Base-by-base conservation (phyloP, 768 basidiomycete species). In the Boletus rubroflammeus region DNA sequence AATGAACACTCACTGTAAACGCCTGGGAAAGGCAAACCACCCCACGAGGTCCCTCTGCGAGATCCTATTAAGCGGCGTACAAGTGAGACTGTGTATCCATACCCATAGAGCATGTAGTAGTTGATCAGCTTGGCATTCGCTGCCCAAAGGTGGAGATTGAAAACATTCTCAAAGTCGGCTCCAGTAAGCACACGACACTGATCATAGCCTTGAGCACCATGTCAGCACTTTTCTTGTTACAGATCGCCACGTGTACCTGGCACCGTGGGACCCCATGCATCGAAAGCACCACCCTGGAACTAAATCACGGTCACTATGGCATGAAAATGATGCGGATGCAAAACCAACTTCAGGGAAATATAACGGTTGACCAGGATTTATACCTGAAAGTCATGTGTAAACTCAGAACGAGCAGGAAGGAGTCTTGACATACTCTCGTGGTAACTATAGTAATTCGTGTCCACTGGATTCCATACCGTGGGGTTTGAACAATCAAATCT, bases 41-140 rank as follows among this genome's bases (percentile, higher is more conserved):
- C 91, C 89, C 90, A 93, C 13, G 86, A 90, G 0, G 91, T 93
- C 23, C 91, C 90, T 8, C 90, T 90, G 54, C 47, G 46, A 60
- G 23, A 21, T 36, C 19, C 19, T 23, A 14, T 9, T 63, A 23
- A 61, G 56, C 21, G 10, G 25, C 0, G 17, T 3, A 38, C 41
- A 35, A 38, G n/a, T 9, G 23, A 52, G 39, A 35, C 36, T 36
- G 31, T 8, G 32, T 14, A 6, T 50, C 26, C 72, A 26, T 65
- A 86, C 86, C 86, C 90, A 61, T 83, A 90, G 50, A 90, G 60
- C 92, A 93, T 93, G 69, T 93, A 93, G 57, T 88, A 89, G 62
- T 81, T 90, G 54, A 92, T 82, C 42, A 93, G 62, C 63, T 92
- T 93, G 2, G 83, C 87, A 68, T 92, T 93, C 46, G 81, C 79